Evolutionary conservation across 306 rosid species (phyloP).

Genomic region (Albizia julibrissin): DNA sequence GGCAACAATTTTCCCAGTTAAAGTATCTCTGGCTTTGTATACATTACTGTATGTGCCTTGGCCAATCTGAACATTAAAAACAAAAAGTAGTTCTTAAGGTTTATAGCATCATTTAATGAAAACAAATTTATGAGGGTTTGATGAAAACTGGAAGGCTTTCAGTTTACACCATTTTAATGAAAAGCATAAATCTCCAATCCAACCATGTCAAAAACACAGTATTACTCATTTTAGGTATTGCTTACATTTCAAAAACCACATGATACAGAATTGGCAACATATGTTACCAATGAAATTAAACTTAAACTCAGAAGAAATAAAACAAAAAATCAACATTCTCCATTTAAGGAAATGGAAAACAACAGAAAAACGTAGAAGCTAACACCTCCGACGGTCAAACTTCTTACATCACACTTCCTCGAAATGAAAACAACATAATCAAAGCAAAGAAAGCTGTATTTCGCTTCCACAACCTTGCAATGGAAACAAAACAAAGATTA

Average conservation of each 20-base stretch:
- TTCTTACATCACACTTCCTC: slow-evolving; percentile 13
- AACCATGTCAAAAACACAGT: not conserved
- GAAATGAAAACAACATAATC: slow-evolving; percentile 34
- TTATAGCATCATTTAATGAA: not conserved
- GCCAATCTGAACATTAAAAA: slow-evolving; percentile 65
- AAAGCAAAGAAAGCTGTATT: slow-evolving; percentile 6
- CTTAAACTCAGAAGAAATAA: slow-evolving; percentile 27
- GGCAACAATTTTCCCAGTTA: slow-evolving; percentile 81
- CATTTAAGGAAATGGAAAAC: slow-evolving; percentile 21
- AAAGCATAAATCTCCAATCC: not conserved
- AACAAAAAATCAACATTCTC: not conserved
- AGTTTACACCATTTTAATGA: slow-evolving; percentile 16
- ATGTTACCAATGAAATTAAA: slow-evolving; percentile 15
- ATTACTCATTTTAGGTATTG: slow-evolving; percentile 28
- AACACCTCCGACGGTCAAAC: not conserved
- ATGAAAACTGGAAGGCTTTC: not conserved
- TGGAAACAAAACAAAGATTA: slow-evolving; percentile 11
- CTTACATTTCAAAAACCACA: slow-evolving; percentile 23
- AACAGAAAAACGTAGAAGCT: slow-evolving; percentile 4
- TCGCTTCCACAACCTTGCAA: slow-evolving; percentile 7
- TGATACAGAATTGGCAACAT: slow-evolving; percentile 21
- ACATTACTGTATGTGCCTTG: slow-evolving; percentile 94
- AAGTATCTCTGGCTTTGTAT: slow-evolving; percentile 85
- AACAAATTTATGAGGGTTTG: slow-evolving; percentile 2
- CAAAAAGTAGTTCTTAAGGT: slow-evolving; percentile 18